Conservation (phyloP, 2,329 filamentous ascomycete genomes). For the Calonectria pseudoreteaudii region DNA sequence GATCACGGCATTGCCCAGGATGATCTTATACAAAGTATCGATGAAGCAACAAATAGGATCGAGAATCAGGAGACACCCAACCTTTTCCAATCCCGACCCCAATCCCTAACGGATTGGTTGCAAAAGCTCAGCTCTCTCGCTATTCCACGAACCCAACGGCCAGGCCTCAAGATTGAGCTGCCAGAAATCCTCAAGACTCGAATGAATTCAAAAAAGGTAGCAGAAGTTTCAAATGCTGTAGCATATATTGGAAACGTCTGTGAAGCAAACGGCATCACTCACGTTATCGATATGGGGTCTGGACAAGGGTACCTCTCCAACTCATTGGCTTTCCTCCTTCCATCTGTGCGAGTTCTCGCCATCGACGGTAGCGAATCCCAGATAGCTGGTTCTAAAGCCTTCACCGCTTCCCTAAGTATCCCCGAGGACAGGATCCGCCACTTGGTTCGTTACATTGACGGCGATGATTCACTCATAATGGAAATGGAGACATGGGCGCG, state of each 20-base stretch:
- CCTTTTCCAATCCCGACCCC: slow-evolving; percentile 20
- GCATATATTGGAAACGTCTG: slow-evolving; percentile 43
- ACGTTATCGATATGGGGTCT: slow-evolving; percentile 43
- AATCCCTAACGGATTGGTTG: slow-evolving; percentile 41
- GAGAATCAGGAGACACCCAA: slow-evolving; percentile 22
- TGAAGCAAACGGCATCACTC: slow-evolving; percentile 36
- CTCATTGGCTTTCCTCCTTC: slow-evolving; percentile 44
- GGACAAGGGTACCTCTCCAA: slow-evolving; percentile 48
- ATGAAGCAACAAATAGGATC: slow-evolving; percentile 31
- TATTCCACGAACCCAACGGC: slow-evolving; percentile 36
- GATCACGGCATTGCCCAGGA: slow-evolving; percentile 46
- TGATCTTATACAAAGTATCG: slow-evolving; percentile 39
- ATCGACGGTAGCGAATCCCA: slow-evolving; percentile 48
- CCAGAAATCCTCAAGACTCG: slow-evolving; percentile 36
- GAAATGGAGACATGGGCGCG: slow-evolving; percentile 44
- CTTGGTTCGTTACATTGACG: slow-evolving; percentile 45
- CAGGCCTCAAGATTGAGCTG: slow-evolving; percentile 25
- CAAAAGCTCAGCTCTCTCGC: slow-evolving; percentile 37
- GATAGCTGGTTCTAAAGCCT: slow-evolving; percentile 41
- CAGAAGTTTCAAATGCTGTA: slow-evolving; percentile 44
- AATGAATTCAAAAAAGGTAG: slow-evolving; percentile 48
- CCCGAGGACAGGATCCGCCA: slow-evolving; percentile 36
- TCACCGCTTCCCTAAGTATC: slow-evolving; percentile 39
- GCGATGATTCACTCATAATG: slow-evolving; percentile 30
- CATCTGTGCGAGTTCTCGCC: slow-evolving; percentile 41